Evolutionary conservation across 2,329 filamentous ascomycete genomes (phyloP), one percentile per base, ranked within the genome.

Genomic region (Calonectria pauciramosa): DNA sequence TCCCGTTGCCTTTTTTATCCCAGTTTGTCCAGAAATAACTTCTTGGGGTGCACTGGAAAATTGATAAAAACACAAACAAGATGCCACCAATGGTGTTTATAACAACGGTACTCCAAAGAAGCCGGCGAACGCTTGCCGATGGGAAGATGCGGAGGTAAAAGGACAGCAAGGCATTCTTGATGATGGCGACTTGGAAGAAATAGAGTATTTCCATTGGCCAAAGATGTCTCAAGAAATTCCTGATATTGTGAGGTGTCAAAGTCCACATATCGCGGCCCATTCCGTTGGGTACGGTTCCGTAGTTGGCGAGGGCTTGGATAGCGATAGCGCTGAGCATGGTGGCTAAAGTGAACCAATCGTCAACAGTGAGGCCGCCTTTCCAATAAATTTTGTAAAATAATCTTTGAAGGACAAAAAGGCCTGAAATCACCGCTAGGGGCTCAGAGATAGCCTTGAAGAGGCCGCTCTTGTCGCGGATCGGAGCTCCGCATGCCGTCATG

Each of bases 181-280:
- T 16, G 9, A 65, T 26, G 5, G 41, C 26, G 6, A 65, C 60
- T 18, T 65, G 60, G 13, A 65, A 18, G 5, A 65, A 65, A 4
- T 65, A 65, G 16, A 65, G 60, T 14, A 65, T 65, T 20, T 65
- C 38, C 41, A 65, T 65, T n/a, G 60, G 41, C 60, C 41, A 65
- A 10, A 65, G 41, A 9, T 65, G 38, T 23, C n/a, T 65, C 41
- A 65, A 34, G 41, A 65, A 65, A 28, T 28, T 47, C 11, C 28
- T n/a, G 41, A 65, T 65, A 38, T 30, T 49, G 41, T 49, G 18
- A 47, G 41, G 28, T 23, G 38, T 34, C 26, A 65, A 23, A 41
- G 60, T 65, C 60, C 60, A 65, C 38, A 65, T 65, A 11, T 65
- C 60, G n/a, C 60, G 41, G 11, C 60, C 60, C 60, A 65, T 65